phyloP scores from a whole-genome alignment of 257 asterid species.

The Coffea eugenioides region DNA sequence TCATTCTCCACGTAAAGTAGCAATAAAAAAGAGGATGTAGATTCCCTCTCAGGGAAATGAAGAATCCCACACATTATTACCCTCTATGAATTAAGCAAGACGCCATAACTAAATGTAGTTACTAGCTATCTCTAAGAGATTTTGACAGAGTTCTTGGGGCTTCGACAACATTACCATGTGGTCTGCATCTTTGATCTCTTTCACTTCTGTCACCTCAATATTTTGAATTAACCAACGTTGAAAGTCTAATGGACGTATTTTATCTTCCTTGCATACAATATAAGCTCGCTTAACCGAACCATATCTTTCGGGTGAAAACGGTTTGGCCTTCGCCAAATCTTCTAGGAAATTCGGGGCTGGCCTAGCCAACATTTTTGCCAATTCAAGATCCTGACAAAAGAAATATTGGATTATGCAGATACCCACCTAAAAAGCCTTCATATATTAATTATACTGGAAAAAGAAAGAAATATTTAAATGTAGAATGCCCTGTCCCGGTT shows the following conservation, averaged over 20 bases:
- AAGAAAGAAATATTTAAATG: too few species aligned
- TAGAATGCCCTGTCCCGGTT: too few species aligned
- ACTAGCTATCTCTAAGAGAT: conserved; percentile 13
- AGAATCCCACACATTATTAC: too few species aligned
- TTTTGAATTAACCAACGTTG: conserved; percentile 10
- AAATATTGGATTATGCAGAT: background rate
- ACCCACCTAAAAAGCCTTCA: too few species aligned
- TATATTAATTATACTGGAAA: too few species aligned
- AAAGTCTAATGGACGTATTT: background rate
- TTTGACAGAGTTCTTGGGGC: conserved; percentile 11
- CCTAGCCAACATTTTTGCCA: conserved; percentile 13
- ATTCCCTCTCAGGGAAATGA: too few species aligned
- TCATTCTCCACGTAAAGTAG: too few species aligned
- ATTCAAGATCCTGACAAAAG: conserved; percentile 10
- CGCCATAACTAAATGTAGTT: background rate
- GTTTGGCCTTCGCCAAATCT: background rate
- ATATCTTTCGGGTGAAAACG: conserved; percentile 5
- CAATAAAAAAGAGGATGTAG: too few species aligned
- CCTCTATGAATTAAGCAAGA: too few species aligned
- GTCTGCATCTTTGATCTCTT: conserved; percentile 1
- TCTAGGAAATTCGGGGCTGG: conserved; percentile 3
- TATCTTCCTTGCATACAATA: conserved; percentile 12
- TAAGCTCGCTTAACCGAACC: conserved; percentile 22
- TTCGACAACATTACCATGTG: conserved; percentile 27
- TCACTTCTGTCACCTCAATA: conserved; percentile 14